A percentile compares a stretch with the other conserved stretches of the same genome.
phyloP scores from a whole-genome alignment of 148 eudicot species.

The Silene conica region DNA sequence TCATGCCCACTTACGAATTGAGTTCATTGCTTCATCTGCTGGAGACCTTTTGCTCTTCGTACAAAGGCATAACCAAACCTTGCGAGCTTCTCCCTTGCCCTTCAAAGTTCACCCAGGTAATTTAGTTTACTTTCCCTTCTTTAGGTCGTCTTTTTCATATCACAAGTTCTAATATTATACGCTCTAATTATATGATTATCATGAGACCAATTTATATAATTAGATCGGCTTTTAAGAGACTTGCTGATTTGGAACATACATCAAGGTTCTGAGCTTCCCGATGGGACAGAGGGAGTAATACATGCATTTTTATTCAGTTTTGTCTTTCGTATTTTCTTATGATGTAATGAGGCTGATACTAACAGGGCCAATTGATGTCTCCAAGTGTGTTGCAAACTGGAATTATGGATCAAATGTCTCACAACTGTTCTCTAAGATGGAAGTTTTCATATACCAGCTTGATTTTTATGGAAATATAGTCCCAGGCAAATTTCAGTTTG shows the following conservation, averaged over 20 bases:
- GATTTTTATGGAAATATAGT: conserved; percentile 69
- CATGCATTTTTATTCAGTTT: not conserved
- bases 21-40: conserved; percentile 59
- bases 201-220: no score
- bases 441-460: conserved; percentile 57
- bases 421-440: conserved; percentile 63
- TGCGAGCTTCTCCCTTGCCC: conserved; percentile 69
- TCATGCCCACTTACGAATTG: conserved; percentile 53
- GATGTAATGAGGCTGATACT: conserved; percentile 9
- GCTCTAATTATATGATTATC: not conserved
- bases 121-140: not conserved
- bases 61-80: conserved; percentile 41
- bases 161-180: not conserved
- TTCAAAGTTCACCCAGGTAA: conserved; percentile 80
- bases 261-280: no score
- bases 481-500: conserved; percentile 59
- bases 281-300: no score
- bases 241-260: no score
- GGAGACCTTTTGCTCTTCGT: conserved; percentile 67
- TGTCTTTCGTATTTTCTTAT: not conserved
- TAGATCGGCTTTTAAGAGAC: no score
- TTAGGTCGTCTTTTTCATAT: not conserved
- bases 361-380: conserved; percentile 61
- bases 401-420: conserved; percentile 45
- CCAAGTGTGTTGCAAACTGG: conserved; percentile 59